A percentile compares a stretch with the other conserved stretches of the same genome.
These are phyloP conservation scores for Peribolospora baueri DNA, from an alignment of 768 basidiomycete species.

Conservation along the genomic window DNA sequence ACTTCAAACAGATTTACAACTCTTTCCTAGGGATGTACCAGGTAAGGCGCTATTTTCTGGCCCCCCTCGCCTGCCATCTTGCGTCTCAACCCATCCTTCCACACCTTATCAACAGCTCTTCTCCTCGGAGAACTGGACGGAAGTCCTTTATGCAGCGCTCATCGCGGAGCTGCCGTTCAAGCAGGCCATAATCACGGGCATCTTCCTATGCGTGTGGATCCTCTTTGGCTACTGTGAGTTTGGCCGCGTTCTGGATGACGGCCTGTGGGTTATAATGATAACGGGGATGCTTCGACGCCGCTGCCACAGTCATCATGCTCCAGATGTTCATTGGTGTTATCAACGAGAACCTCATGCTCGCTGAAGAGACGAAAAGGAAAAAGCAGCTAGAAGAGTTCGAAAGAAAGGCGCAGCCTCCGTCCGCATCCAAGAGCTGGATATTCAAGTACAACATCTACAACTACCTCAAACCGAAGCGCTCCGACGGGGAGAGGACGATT, in stretches of 20 bases:
- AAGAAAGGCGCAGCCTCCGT: constrained; percentile 22
- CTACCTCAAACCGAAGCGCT: constrained; percentile 29
- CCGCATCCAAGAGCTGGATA: constrained; percentile 35
- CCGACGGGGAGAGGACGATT: constrained; percentile 17
- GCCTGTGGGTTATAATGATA: no score
- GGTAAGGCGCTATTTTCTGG: constrained; percentile 11
- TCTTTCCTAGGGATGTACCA: constrained; percentile 63
- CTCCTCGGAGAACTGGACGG: constrained; percentile 87
- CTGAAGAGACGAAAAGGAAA: constrained; percentile 66
- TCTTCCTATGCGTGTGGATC: constrained; percentile 64
- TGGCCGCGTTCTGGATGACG: neutral
- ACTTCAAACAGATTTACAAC: constrained; percentile 61
- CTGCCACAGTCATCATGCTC: constrained; percentile 46
- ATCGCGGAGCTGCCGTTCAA: constrained; percentile 36
- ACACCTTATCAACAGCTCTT: constrained; percentile 32
- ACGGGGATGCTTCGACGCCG: neutral
- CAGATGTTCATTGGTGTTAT: constrained; percentile 84
- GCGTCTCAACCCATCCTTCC: neutral
- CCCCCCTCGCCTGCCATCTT: neutral
- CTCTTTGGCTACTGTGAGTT: constrained; percentile 70
- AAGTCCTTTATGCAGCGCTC: constrained; percentile 39
- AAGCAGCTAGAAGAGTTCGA: constrained; percentile 45
- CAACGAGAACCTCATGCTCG: constrained; percentile 53
- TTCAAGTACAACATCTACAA: constrained; percentile 62
- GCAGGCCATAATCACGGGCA: constrained; percentile 42